phyloP scores from a whole-genome alignment of 495 filamentous ascomycete genomes.

The Delitschia confertaspora region DNA sequence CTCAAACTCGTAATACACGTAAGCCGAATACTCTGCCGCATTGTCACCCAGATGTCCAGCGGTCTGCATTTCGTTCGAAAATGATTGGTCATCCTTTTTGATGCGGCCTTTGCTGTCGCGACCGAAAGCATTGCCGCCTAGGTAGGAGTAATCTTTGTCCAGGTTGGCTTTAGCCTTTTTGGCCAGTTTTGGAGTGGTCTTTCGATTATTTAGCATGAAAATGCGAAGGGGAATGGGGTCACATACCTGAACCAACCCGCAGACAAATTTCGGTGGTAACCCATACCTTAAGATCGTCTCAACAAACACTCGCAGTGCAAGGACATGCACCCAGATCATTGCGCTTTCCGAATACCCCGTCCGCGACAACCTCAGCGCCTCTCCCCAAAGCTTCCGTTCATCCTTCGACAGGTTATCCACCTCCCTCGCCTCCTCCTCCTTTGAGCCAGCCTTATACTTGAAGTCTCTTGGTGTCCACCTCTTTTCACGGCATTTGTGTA shows the following conservation, averaged over 20 bases:
- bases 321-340: conserved; percentile 89
- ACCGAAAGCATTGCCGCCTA: conserved; percentile 90
- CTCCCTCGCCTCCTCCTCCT: conserved; percentile 78
- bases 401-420: conserved; percentile 68
- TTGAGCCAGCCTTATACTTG: conserved; percentile 81
- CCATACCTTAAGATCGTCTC: conserved; percentile 95
- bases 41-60: conserved; percentile 53
- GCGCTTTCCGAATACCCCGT: conserved; percentile 89
- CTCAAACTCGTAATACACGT: conserved; percentile 95
- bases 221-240: no score
- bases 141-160: conserved; percentile 81
- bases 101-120: conserved; percentile 88
- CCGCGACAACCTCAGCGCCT: conserved; percentile 75
- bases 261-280: conserved; percentile 78
- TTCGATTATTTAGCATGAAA: conserved; percentile 7
- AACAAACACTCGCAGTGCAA: conserved; percentile 88
- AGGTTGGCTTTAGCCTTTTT: conserved; percentile 73
- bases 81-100: conserved; percentile 70
- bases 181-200: conserved; percentile 73
- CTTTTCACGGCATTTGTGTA: conserved; percentile 78
- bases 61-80: conserved; percentile 70
- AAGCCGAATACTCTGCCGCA: conserved; percentile 73
- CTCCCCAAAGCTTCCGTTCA: conserved; percentile 79
- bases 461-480: conserved; percentile 93
- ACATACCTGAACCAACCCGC: conserved; percentile 71